Conservation (phyloP, 1,284 basidiomycete genomes). For the Ceratobasidium sp. region DNA sequence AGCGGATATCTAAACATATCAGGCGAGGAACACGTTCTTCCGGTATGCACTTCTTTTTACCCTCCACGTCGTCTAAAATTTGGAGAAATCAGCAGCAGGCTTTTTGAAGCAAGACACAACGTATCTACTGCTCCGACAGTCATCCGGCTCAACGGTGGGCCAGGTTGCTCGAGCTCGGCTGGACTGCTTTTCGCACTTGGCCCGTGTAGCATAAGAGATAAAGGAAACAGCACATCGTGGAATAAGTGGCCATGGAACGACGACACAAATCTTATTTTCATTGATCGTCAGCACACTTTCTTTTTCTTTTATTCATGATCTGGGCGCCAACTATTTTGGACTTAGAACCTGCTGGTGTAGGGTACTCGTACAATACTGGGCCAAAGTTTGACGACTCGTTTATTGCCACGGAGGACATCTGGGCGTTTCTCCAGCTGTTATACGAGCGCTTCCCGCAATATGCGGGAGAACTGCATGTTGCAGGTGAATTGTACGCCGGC, state of each 20-base stretch:
- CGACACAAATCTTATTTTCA: slow-evolving; percentile 62
- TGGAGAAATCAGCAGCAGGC: slow-evolving; percentile 40
- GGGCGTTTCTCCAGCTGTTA: slow-evolving; percentile 67
- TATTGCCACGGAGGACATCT: slow-evolving; percentile 64
- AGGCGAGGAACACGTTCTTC: slow-evolving; percentile 63
- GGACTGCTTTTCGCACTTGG: slow-evolving; percentile 64
- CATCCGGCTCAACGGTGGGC: slow-evolving; percentile 65
- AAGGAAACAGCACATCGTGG: slow-evolving; percentile 61
- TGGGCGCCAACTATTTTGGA: not conserved
- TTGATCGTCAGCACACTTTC: slow-evolving; percentile 54
- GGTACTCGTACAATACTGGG: slow-evolving; percentile 64
- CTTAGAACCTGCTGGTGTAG: slow-evolving; percentile 65
- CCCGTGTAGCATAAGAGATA: slow-evolving; percentile 64
- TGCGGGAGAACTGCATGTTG: slow-evolving; percentile 53
- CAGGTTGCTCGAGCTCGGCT: slow-evolving; percentile 61
- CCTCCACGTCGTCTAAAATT: no score
- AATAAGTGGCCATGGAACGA: slow-evolving; percentile 67
- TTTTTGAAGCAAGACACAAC: slow-evolving; percentile 62
- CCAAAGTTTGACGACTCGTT: slow-evolving; percentile 61
- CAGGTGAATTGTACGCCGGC: slow-evolving; percentile 68
- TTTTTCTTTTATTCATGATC: not conserved
- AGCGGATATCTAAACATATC: slow-evolving; percentile 67
- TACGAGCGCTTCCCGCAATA: slow-evolving; percentile 59
- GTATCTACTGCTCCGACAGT: slow-evolving; percentile 64
- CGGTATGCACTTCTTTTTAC: no score